These are phyloP conservation scores for Periconia digitata DNA, from an alignment of 2,329 filamentous ascomycete species.

Conservation along the genomic window DNA sequence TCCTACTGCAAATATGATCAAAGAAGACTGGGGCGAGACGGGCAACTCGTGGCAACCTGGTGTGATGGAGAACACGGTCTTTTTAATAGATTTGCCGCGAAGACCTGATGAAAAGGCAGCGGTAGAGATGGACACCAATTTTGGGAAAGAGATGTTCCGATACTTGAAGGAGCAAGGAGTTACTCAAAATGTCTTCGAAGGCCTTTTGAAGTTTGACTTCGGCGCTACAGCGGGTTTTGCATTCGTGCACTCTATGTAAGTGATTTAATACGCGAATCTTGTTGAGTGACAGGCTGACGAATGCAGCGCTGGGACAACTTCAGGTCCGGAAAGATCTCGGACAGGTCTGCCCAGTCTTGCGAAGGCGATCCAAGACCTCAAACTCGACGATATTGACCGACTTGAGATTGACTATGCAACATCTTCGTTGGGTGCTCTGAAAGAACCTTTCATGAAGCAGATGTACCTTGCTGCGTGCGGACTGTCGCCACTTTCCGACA, in stretches of 20 bases:
- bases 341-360: constrained; percentile 78
- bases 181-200: constrained; percentile 64
- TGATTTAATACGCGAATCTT: background rate
- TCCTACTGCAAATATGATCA: constrained; percentile 82
- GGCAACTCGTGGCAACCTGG: constrained; percentile 50
- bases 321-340: constrained; percentile 41
- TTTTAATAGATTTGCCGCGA: constrained; percentile 86
- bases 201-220: constrained; percentile 81
- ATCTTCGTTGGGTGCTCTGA: constrained; percentile 80
- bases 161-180: constrained; percentile 71
- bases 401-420: constrained; percentile 75
- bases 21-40: constrained; percentile 86
- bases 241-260: constrained; percentile 85
- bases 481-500: constrained; percentile 7
- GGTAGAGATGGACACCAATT: constrained; percentile 50
- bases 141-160: constrained; percentile 69
- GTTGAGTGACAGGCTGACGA: constrained; percentile 6
- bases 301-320: constrained; percentile 37
- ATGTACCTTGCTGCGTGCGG: constrained; percentile 62
- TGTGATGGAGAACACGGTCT: constrained; percentile 60
- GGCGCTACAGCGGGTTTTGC: constrained; percentile 68
- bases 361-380: constrained; percentile 55
- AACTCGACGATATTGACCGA: constrained; percentile 40
- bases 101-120: constrained; percentile 35
- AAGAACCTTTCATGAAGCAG: constrained; percentile 63